Conservation (phyloP, 1,284 basidiomycete species). For the Ustilago hordei region DNA sequence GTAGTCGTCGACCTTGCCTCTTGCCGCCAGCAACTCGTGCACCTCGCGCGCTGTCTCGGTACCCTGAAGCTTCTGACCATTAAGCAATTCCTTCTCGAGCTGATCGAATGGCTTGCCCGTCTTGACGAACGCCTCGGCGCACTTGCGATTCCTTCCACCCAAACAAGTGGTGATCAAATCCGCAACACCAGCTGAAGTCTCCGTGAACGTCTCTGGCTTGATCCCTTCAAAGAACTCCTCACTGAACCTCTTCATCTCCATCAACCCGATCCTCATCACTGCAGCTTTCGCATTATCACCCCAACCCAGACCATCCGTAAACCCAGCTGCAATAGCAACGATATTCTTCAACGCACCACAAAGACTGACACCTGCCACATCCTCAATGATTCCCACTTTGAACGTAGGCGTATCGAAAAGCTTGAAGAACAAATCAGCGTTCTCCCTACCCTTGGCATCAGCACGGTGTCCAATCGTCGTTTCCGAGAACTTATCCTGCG, state of each 20-base stretch:
- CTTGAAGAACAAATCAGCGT: conserved; percentile 66
- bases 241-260: conserved; percentile 71
- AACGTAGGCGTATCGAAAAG: conserved; percentile 73
- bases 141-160: conserved; percentile 74
- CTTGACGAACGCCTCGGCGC: conserved; percentile 73
- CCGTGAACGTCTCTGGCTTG: conserved; percentile 73
- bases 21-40: conserved; percentile 72
- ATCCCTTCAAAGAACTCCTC: conserved; percentile 74
- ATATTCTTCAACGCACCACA: conserved; percentile 75
- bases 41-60: conserved; percentile 73
- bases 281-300: conserved; percentile 76
- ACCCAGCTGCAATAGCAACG: conserved; percentile 74
- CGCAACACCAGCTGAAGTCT: conserved; percentile 74
- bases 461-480: conserved; percentile 74
- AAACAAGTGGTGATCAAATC: conserved; percentile 75
- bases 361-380: conserved; percentile 74
- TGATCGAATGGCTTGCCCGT: conserved; percentile 73
- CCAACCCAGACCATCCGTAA: conserved; percentile 74
- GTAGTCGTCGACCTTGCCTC: conserved; percentile 72
- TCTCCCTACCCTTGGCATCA: conserved; percentile 44
- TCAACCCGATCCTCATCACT: conserved; percentile 73
- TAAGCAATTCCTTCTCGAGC: conserved; percentile 74
- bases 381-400: conserved; percentile 73
- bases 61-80: conserved; percentile 75
- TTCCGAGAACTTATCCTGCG: conserved; percentile 73